Base-by-base conservation (phyloP, 345 rosid genomes). In the Limnanthes douglasii region DNA sequence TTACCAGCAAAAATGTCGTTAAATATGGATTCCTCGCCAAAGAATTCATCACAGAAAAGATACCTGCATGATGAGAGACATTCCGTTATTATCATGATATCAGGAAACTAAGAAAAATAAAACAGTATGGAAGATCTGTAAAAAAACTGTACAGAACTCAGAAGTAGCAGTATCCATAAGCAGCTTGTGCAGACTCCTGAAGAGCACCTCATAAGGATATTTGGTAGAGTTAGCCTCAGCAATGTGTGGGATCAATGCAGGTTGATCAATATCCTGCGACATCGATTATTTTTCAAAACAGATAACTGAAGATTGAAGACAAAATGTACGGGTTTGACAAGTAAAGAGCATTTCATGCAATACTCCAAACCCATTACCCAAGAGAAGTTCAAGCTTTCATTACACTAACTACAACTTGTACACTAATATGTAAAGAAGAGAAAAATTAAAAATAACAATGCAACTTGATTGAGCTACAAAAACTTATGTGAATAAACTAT, bases 101-200 rank as follows among this genome's bases (percentile, higher is more conserved):
- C 4, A 4, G 7, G 7, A n/a, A 5, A 28, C 2, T 2, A 10
- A 39, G 16, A 31, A 37, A 26, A 39, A 29, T 8, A 37, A 34
- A 10, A 39, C 7, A 52, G 30, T 40, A 46, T 39, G 45, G 18
- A 34, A 18, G 59, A 56, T 9, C n/a, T n/a, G n/a, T n/a, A n/a
- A n/a, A n/a, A n/a, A 40, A 40, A 45, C 43, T 40, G 21, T 31
- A 56, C 46, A 60, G 58, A 72, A 90, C 98, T 90, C 98, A 15
- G 98, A 90, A 58, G 98, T 90, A 39, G 98, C 98, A 45, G 98
- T 90, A 59, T 90, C 98, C 85, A 90, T 72, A 36, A 90, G 93
- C 53, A 90, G 72, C 64, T 80, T 90, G 63, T 90, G 98, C 57
- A 75, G 60, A 50, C 96, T 84, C 69, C 96, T 65, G 63, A 90